A percentile compares a stretch with the other conserved stretches of the same genome.
Conservation (phyloP, 2,329 filamentous ascomycete genomes). For the Claviceps cyperi region DNA sequence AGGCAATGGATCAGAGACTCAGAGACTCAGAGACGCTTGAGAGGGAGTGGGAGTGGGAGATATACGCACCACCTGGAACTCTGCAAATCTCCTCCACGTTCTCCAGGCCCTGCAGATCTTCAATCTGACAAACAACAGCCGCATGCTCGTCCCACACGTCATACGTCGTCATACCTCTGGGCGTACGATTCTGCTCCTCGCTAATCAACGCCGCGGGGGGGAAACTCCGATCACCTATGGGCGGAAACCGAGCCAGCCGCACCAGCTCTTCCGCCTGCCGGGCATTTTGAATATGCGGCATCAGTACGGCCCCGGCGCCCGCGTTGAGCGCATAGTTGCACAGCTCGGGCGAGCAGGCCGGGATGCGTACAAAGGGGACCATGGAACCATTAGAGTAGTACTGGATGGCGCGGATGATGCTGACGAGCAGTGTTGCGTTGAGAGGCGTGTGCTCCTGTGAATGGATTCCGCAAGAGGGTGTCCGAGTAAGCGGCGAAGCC, state of each 20-base stretch:
- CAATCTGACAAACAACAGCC: constrained; percentile 3
- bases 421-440: neutral
- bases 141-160: constrained; percentile 3
- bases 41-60: too few species aligned
- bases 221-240: constrained; percentile 2
- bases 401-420: constrained; percentile 1
- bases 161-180: neutral
- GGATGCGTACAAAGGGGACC: constrained; percentile 4
- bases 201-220: constrained; percentile 1
- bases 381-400: constrained; percentile 3
- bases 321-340: constrained; percentile 3
- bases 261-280: constrained; percentile 3
- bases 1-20: neutral
- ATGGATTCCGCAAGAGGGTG: neutral
- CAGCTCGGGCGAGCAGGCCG: constrained; percentile 1
- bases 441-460: constrained; percentile 4
- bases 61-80: constrained; percentile 1
- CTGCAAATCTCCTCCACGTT: constrained; percentile 4
- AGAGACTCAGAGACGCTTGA: too few species aligned
- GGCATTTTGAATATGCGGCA: constrained; percentile 3
- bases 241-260: constrained; percentile 2
- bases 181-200: constrained; percentile 1
- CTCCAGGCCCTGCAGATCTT: constrained; percentile 2
- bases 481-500: too few species aligned
- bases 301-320: constrained; percentile 3